These are phyloP conservation scores for Starmera quercuum DNA, from an alignment of 805 yeast genomes.

Conservation along the genomic window DNA sequence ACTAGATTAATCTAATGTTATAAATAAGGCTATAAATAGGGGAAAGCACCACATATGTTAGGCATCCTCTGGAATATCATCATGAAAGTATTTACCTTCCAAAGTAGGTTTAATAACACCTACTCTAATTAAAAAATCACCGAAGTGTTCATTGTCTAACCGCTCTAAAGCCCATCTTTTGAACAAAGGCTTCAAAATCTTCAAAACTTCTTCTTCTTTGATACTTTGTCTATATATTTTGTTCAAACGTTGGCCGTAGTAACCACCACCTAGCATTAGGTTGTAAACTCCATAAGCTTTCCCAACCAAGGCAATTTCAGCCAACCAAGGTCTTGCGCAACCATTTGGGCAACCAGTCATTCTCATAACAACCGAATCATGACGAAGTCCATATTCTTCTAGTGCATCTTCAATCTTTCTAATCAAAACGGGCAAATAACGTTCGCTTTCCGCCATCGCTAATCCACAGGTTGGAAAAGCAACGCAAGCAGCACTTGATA, in stretches of 20 bases:
- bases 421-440: conserved; percentile 74
- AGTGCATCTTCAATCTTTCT: conserved; percentile 76
- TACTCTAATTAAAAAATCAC: conserved; percentile 82
- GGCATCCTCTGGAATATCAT: conserved; percentile 79
- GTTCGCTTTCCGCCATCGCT: conserved; percentile 98
- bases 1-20: too few species aligned
- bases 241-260: conserved; percentile 86
- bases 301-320: conserved; percentile 93
- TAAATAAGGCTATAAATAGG: not conserved
- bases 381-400: conserved; percentile 89
- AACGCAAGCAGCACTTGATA: conserved; percentile 93
- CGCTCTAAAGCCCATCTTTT: conserved; percentile 93
- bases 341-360: conserved; percentile 99
- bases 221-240: conserved; percentile 83
- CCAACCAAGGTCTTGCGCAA: conserved; percentile 97
- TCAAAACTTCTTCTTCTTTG: conserved; percentile 82
- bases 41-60: conserved; percentile 5
- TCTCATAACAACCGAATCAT: conserved; percentile 91
- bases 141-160: conserved; percentile 87
- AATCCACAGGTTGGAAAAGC: conserved; percentile 98
- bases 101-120: conserved; percentile 85
- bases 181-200: conserved; percentile 74
- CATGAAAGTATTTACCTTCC: conserved; percentile 93
- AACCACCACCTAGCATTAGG: conserved; percentile 93
- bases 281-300: conserved; percentile 92